phyloP scores from a whole-genome alignment of 306 rosid genomes.

The Medicago lupulina region DNA sequence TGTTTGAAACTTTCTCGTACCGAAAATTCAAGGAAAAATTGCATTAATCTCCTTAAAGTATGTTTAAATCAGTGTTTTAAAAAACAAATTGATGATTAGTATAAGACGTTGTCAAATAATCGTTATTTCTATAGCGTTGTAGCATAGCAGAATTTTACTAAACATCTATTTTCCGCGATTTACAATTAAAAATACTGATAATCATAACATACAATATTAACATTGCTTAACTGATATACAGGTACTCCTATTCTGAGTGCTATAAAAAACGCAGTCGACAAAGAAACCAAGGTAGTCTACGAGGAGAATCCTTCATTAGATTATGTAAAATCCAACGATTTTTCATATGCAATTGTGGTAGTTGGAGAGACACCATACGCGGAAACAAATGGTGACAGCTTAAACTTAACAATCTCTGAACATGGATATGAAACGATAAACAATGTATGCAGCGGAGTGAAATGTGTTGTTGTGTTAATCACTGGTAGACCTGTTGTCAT shows the following conservation, averaged over 20 bases:
- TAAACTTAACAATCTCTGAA: conserved; percentile 41
- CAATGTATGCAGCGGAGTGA: conserved; percentile 43
- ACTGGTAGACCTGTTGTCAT: conserved; percentile 50
- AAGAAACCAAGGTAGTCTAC: conserved; percentile 34
- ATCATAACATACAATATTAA: neutral
- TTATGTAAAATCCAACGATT: conserved; percentile 23
- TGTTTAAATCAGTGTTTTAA: no score
- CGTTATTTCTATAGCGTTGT: neutral
- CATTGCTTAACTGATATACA: neutral
- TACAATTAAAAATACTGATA: no score
- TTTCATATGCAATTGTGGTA: conserved; percentile 46
- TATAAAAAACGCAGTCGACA: conserved; percentile 40
- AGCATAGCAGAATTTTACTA: no score
- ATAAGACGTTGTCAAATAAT: neutral
- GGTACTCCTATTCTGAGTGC: conserved; percentile 49
- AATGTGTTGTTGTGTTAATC: conserved; percentile 43
- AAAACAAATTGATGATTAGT: neutral
- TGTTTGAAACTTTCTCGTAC: no score
- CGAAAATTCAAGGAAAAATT: no score
- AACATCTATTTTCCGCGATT: no score
- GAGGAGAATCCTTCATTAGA: conserved; percentile 35
- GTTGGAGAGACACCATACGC: conserved; percentile 54
- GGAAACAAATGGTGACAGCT: conserved; percentile 41
- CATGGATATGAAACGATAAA: conserved; percentile 33
- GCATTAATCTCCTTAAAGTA: no score